Evolutionary conservation across 2,329 filamentous ascomycete genomes (phyloP).

Genomic region (Madurella fahalii): DNA sequence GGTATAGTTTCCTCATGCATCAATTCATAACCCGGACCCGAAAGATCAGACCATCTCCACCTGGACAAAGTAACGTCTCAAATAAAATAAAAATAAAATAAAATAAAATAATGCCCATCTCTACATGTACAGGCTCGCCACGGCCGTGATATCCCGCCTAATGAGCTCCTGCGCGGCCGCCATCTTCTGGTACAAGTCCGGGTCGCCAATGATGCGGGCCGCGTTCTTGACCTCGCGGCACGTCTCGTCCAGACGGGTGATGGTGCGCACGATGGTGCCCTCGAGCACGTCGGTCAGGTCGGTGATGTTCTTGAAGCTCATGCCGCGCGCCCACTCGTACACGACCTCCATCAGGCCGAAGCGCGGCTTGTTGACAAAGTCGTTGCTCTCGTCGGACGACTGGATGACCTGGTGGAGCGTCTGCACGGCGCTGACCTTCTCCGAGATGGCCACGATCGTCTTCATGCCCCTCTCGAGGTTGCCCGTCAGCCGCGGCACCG

Average conservation of each 20-base stretch:
- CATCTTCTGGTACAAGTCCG: constrained; percentile 93
- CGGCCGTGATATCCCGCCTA: constrained; percentile 89
- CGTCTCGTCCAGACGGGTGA: constrained; percentile 90
- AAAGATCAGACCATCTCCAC: not conserved
- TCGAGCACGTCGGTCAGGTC: constrained; percentile 94
- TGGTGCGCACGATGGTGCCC: constrained; percentile 93
- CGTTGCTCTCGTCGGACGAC: constrained; percentile 83
- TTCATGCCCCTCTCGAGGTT: constrained; percentile 77
- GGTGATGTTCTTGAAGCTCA: constrained; percentile 98
- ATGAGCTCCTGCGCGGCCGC: constrained; percentile 96
- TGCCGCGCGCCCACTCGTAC: constrained; percentile 95
- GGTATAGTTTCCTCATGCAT: not conserved
- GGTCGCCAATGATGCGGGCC: constrained; percentile 90
- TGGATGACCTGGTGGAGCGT: constrained; percentile 89
- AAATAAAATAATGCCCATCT: not conserved
- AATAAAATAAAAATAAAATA: not conserved
- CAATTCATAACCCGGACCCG: not conserved
- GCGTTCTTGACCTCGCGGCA: constrained; percentile 97
- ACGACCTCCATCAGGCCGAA: constrained; percentile 97
- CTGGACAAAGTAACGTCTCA: not conserved
- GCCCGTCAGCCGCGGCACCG: constrained; percentile 73
- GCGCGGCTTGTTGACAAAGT: constrained; percentile 80
- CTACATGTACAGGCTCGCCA: constrained; percentile 82
- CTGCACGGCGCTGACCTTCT: constrained; percentile 89
- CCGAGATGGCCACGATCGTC: constrained; percentile 83